Percentiles rank a stretch among this genome's conserved stretches.
These are phyloP conservation scores for Lentinula boryana DNA, from an alignment of 768 basidiomycete genomes.

Conservation along the genomic window DNA sequence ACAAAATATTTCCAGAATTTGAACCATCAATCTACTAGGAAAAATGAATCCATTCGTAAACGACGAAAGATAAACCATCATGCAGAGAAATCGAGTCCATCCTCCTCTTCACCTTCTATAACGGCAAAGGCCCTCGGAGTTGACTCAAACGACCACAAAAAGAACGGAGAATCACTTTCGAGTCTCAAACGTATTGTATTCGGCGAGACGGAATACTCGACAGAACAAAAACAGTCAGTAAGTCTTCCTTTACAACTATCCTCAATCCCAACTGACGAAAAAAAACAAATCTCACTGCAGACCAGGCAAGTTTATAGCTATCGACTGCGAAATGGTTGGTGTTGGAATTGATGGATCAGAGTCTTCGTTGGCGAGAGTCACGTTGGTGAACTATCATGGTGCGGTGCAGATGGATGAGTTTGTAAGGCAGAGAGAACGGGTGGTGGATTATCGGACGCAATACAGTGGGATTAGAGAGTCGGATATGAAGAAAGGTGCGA, in stretches of 20 bases:
- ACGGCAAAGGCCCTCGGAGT: neutral
- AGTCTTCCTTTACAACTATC: neutral
- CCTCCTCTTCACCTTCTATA: neutral
- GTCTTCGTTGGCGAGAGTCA: constrained; percentile 84
- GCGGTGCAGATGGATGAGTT: constrained; percentile 76
- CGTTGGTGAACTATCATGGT: constrained; percentile 86
- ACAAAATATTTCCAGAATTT: neutral
- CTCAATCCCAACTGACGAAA: constrained; percentile 1
- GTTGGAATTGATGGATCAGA: constrained; percentile 80
- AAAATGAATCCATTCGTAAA: neutral
- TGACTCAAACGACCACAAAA: constrained; percentile 14
- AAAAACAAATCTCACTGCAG: constrained; percentile 21
- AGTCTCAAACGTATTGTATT: constrained; percentile 47
- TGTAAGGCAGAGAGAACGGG: constrained; percentile 79
- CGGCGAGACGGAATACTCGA: constrained; percentile 30
- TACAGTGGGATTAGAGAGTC: constrained; percentile 76
- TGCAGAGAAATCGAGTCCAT: neutral
- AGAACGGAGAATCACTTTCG: constrained; percentile 44
- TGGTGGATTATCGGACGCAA: constrained; percentile 90
- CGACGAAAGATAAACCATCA: neutral
- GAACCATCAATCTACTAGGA: neutral
- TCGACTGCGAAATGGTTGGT: constrained; percentile 99
- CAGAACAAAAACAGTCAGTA: constrained; percentile 39
- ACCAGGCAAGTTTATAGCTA: constrained; percentile 69
- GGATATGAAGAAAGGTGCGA: constrained; percentile 67